A percentile compares a stretch with the other conserved stretches of the same genome.
phyloP scores from a whole-genome alignment of 345 rosid genomes.

The Arabidopsis arenosa region DNA sequence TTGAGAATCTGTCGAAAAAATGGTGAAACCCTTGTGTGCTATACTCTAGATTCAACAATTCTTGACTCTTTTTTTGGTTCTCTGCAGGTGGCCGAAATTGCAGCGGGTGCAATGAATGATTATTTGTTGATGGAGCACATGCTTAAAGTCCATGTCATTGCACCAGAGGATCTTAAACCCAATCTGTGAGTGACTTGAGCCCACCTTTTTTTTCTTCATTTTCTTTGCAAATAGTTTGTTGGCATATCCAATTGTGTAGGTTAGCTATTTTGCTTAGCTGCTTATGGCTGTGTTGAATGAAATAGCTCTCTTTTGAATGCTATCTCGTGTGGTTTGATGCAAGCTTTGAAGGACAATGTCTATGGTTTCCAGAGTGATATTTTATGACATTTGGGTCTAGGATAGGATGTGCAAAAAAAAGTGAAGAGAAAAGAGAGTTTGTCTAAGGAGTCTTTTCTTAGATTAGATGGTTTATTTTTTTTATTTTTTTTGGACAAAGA shows the following conservation, averaged over 20 bases:
- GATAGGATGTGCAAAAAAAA: neutral
- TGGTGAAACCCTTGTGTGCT: neutral
- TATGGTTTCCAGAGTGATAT: neutral
- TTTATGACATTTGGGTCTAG: neutral
- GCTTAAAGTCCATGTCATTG: constrained; percentile 74
- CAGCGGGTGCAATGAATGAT: constrained; percentile 88
- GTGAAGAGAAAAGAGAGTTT: neutral
- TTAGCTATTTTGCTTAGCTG: neutral
- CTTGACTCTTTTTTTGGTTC: constrained; percentile 9
- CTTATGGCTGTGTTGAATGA: neutral
- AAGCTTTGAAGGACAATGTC: neutral
- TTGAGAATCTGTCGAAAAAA: neutral
- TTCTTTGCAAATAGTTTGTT: neutral
- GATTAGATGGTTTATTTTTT: neutral
- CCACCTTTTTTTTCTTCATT: neutral
- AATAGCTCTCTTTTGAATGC: neutral
- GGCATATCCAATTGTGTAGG: neutral
- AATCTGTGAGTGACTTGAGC: constrained; percentile 60
- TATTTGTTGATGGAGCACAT: constrained; percentile 86
- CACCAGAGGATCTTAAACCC: constrained; percentile 76
- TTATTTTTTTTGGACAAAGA: too few relatives aligned
- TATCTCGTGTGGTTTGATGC: constrained; percentile 3
- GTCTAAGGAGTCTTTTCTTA: neutral
- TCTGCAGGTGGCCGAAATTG: constrained; percentile 86
- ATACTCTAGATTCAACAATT: neutral